Percentiles rank a stretch among this genome's conserved stretches.
These are phyloP conservation scores for Leishmania guyanensis DNA, from an alignment of 208 protist genomes.

Conservation along the genomic window DNA sequence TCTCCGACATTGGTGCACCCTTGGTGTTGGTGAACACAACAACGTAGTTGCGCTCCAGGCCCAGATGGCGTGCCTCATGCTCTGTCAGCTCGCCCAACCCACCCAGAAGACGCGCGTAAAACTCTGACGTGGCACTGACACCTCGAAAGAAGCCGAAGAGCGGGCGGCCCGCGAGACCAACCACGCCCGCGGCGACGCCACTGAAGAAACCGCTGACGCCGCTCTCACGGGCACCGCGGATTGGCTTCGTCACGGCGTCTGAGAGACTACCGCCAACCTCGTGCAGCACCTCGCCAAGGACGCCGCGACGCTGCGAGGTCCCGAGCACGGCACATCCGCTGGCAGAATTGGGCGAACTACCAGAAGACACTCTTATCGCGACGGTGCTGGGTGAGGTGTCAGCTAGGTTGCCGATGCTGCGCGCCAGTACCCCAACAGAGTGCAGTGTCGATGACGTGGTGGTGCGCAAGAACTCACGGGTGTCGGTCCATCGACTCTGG, in stretches of 20 bases:
- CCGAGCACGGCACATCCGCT: too few relatives aligned
- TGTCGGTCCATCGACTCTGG: slow-evolving; percentile 44
- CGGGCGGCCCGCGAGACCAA: slow-evolving; percentile 57
- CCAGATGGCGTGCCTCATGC: slow-evolving; percentile 20
- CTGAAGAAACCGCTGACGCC: slow-evolving; percentile 61
- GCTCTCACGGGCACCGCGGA: slow-evolving; percentile 41
- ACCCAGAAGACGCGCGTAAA: slow-evolving; percentile 39
- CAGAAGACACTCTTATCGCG: background rate
- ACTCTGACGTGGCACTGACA: slow-evolving; percentile 63
- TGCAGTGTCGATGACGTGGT: slow-evolving; percentile 74
- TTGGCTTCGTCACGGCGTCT: slow-evolving; percentile 44
- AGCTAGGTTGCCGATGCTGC: slow-evolving; percentile 53
- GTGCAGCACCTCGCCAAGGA: slow-evolving; percentile 42
- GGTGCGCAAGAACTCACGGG: slow-evolving; percentile 51
- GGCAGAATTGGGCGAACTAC: background rate
- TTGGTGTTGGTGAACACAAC: background rate
- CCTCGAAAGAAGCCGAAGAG: slow-evolving; percentile 60
- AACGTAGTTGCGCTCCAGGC: slow-evolving; percentile 30
- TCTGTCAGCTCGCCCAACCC: slow-evolving; percentile 22
- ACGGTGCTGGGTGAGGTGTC: background rate
- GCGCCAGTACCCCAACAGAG: slow-evolving; percentile 66
- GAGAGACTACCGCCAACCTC: slow-evolving; percentile 46
- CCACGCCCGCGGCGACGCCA: slow-evolving; percentile 60
- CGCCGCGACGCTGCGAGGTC: slow-evolving; percentile 6
- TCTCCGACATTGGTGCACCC: background rate